Base-by-base conservation (phyloP, 73 alveolate genomes). In the Blepharisma stoltei region DNA sequence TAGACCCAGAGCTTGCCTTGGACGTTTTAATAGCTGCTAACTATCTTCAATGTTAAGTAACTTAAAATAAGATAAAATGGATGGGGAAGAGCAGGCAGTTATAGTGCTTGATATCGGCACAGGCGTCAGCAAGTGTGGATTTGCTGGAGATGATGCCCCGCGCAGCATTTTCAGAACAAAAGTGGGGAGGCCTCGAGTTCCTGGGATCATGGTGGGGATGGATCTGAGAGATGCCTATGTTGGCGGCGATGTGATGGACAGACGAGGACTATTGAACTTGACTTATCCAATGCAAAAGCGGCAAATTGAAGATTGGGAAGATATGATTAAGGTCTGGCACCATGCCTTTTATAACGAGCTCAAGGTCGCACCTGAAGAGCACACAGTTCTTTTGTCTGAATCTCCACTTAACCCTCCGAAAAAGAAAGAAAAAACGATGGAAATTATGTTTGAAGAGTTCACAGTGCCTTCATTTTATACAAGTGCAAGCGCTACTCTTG, bases 41-140 rank as follows among this genome's bases (percentile, higher is more conserved):
- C 23, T 60, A 60, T 60, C 23, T 60, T 14, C 73, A 60, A 60
- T n/a, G 46, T 60, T 60, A 60, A 32, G 41, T 32, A 32, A 32
- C 41, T 32, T 32, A 32, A 32, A 32, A 32, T 32, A 32, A 32
- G 41, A 32, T 32, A 60, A 20, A 18, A 73, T 73, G 81, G 80
- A 78, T 85, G 88, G 70, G 70, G 94, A 91, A 20, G 93, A 89
- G 50, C 71, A 67, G 54, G 93, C 87, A 14, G 95, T 97, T 49
- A 69, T 92, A 23, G 87, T 94, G 55, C 76, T 94, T 6, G 99
- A 94, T 83, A 84, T 86, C 27, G 99, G 99, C 21, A 80, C 95
- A 70, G 89, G 92, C 25, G 78, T 71, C 66, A 55, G 92, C 80
- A 94, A 94, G 82, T 95, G 96, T 0, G 99, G 97, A 23, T 85